A percentile compares a stretch with the other conserved stretches of the same genome.
Evolutionary conservation across 108 stramenopile species (phyloP).

Genomic region (Fragilariopsis cylindrus): DNA sequence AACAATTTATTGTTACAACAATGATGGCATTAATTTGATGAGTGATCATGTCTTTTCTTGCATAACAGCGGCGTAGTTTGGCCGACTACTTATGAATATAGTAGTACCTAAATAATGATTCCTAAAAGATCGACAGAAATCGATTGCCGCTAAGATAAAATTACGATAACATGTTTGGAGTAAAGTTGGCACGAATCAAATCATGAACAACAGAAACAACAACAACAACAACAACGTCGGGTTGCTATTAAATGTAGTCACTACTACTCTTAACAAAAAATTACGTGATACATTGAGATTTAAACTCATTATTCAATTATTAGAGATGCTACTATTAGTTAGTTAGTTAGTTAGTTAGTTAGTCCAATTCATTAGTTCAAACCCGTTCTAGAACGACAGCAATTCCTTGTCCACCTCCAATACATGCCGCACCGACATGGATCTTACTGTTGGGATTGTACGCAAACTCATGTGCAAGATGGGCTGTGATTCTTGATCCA

Average conservation of each 20-base stretch:
- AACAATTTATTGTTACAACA: neutral
- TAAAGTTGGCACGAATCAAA: no score
- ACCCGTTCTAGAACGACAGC: constrained; percentile 91
- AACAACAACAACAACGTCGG: no score
- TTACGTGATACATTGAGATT: no score
- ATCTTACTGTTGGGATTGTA: constrained; percentile 51
- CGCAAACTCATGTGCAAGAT: constrained; percentile 90
- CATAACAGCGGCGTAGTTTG: neutral
- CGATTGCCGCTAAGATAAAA: no score
- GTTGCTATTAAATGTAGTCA: no score
- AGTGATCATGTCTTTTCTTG: neutral
- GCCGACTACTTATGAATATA: neutral
- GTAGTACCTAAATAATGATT: neutral
- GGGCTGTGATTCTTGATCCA: constrained; percentile 93
- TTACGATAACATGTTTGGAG: no score
- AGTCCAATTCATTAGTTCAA: neutral
- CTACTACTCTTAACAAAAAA: no score
- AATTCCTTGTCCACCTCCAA: constrained; percentile 99
- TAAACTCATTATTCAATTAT: no score
- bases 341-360: no score
- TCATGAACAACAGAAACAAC: no score
- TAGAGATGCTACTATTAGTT: no score
- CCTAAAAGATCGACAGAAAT: neutral
- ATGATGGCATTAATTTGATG: neutral
- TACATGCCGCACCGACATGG: constrained; percentile 96